Evolutionary conservation across 164 flowering plant genomes (phyloP).

Genomic region (Houttuynia cordata): DNA sequence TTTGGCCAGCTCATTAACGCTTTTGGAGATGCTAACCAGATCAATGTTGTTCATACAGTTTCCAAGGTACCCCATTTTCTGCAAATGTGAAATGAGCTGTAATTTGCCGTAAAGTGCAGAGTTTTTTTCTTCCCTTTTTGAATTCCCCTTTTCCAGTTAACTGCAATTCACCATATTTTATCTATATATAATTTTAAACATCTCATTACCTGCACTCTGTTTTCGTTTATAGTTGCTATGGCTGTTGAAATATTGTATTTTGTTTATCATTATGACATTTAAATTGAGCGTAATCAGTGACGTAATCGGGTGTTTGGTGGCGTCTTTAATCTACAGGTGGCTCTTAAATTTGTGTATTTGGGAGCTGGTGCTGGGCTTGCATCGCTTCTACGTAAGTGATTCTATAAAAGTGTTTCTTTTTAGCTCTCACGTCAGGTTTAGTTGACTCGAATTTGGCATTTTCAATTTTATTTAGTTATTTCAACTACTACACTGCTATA

Average conservation of each 20-base stretch:
- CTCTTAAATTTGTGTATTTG: conserved; percentile 35
- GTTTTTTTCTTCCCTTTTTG: too few species aligned
- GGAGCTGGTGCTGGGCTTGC: conserved; percentile 39
- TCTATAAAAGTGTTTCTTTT: background rate
- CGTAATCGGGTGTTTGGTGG: background rate
- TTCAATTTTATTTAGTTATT: too few species aligned
- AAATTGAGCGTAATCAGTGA: background rate
- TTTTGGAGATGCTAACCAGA: background rate
- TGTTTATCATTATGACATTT: too few species aligned
- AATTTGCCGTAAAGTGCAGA: too few species aligned
- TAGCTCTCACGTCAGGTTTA: background rate
- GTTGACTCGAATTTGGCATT: background rate
- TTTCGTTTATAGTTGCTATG: too few species aligned
- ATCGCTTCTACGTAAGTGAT: conserved; percentile 52
- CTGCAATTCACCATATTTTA: too few species aligned
- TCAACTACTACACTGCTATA: too few species aligned
- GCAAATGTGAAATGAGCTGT: too few species aligned
- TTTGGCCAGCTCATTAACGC: conserved; percentile 11
- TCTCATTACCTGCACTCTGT: too few species aligned
- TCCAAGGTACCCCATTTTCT: conserved; percentile 4
- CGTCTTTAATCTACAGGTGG: conserved; percentile 26
- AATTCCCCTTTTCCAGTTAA: too few species aligned
- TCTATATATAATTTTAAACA: too few species aligned
- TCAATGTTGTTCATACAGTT: conserved; percentile 4
- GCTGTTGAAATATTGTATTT: too few species aligned